Percentiles rank a stretch among this genome's conserved stretches.
phyloP scores from a whole-genome alignment of 129 eudicot genomes.

The Scalesia atractyloides region DNA sequence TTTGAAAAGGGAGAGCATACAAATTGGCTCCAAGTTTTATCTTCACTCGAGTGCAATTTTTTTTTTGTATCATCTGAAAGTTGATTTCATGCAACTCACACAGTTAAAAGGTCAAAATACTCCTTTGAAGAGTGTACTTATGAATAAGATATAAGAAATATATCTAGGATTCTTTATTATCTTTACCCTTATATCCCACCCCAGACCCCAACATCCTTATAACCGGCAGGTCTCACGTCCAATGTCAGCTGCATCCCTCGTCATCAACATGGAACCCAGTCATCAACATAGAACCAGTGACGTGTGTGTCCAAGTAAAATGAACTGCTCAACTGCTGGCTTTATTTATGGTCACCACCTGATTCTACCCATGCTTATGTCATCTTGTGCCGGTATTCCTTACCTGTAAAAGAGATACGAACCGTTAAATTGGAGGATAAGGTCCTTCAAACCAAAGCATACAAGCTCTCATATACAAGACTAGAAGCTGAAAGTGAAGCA shows the following conservation, averaged over 20 bases:
- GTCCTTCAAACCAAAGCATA: not conserved
- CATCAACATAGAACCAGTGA: not conserved
- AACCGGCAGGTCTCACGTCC: not conserved
- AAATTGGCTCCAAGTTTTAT: not conserved
- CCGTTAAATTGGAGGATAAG: not conserved
- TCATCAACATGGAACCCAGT: not conserved
- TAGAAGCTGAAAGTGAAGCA: not conserved
- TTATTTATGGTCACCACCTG: not conserved
- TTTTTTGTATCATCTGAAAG: too few relatives aligned
- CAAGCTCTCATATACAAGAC: too few relatives aligned
- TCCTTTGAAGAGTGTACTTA: not conserved
- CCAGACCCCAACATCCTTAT: not conserved
- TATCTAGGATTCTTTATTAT: not conserved
- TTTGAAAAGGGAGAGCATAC: not conserved
- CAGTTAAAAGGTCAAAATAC: not conserved
- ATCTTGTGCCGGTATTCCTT: not conserved
- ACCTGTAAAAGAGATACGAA: not conserved
- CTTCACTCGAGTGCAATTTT: not conserved
- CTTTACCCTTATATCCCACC: not conserved
- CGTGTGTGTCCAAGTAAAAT: not conserved
- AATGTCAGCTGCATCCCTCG: not conserved
- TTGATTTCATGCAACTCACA: not conserved
- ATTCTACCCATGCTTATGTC: not conserved
- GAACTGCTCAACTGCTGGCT: not conserved
- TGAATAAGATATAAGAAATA: not conserved